phyloP scores from a whole-genome alignment of 2,329 filamentous ascomycete species.

The Aspergillus transmontanensis region DNA sequence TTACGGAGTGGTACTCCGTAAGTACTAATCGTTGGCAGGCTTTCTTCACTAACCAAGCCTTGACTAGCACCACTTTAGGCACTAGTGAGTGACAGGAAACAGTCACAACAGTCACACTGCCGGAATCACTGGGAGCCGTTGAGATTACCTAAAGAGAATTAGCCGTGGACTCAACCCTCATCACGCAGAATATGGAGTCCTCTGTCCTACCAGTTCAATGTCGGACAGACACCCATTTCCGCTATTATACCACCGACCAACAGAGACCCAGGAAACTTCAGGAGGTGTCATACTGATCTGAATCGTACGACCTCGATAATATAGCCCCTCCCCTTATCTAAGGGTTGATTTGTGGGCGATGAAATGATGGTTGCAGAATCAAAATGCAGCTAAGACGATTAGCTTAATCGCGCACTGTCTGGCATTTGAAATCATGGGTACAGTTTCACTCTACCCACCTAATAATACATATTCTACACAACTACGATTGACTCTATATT shows the following conservation, averaged over 20 bases:
- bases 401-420: background rate
- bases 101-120: background rate
- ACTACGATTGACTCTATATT: background rate
- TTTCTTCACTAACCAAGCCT: background rate
- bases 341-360: background rate
- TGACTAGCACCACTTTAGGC: background rate
- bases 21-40: background rate
- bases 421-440: background rate
- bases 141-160: conserved; percentile 4
- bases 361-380: background rate
- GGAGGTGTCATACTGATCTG: background rate
- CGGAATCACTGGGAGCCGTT: background rate
- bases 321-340: background rate
- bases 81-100: conserved; percentile 1
- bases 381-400: conserved; percentile 4
- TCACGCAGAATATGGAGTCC: background rate
- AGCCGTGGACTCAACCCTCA: background rate
- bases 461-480: background rate
- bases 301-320: background rate
- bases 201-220: background rate
- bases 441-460: background rate
- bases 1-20: too few species aligned
- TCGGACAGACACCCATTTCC: background rate
- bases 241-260: background rate
- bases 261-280: background rate